A percentile compares a stretch with the other conserved stretches of the same genome.
Evolutionary conservation across 2,329 filamentous ascomycete species (phyloP).

Genomic region (Hysterium pulicare): DNA sequence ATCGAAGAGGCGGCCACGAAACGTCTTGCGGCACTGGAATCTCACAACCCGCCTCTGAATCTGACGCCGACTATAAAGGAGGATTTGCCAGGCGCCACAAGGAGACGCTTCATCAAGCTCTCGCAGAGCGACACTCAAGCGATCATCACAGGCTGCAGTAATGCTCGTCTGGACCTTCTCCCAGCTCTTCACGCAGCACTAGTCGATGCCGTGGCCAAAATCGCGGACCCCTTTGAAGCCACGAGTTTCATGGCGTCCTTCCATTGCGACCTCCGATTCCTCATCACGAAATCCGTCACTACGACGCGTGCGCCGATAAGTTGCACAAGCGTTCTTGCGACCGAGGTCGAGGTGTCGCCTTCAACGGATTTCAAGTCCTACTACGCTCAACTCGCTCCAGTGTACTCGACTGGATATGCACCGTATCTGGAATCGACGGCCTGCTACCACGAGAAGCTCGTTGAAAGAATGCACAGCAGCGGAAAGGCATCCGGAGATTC

Average conservation of each 20-base stretch:
- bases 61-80: slow-evolving; percentile 12
- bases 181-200: slow-evolving; percentile 17
- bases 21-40: slow-evolving; percentile 16
- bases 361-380: too few relatives aligned
- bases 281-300: slow-evolving; percentile 15
- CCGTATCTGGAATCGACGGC: slow-evolving; percentile 16
- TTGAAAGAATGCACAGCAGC: slow-evolving; percentile 6
- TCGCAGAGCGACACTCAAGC: slow-evolving; percentile 13
- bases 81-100: slow-evolving; percentile 9
- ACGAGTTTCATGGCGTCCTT: slow-evolving; percentile 22
- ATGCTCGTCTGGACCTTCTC: slow-evolving; percentile 8
- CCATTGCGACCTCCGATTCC: slow-evolving; percentile 20
- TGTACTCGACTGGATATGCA: too few relatives aligned
- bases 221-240: slow-evolving; percentile 12
- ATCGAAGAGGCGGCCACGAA: slow-evolving; percentile 15
- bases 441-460: slow-evolving; percentile 19
- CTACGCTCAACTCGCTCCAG: too few relatives aligned
- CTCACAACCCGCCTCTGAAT: slow-evolving; percentile 17
- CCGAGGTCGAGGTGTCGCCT: slow-evolving; percentile 19
- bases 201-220: slow-evolving; percentile 13
- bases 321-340: slow-evolving; percentile 19
- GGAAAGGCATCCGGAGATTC: slow-evolving; percentile 7
- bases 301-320: slow-evolving; percentile 17
- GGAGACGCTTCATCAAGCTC: slow-evolving; percentile 10
- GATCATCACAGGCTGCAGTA: slow-evolving; percentile 11